phyloP scores from a whole-genome alignment of 176 grass and related monocot genomes.

The Oropetium thomaeum region DNA sequence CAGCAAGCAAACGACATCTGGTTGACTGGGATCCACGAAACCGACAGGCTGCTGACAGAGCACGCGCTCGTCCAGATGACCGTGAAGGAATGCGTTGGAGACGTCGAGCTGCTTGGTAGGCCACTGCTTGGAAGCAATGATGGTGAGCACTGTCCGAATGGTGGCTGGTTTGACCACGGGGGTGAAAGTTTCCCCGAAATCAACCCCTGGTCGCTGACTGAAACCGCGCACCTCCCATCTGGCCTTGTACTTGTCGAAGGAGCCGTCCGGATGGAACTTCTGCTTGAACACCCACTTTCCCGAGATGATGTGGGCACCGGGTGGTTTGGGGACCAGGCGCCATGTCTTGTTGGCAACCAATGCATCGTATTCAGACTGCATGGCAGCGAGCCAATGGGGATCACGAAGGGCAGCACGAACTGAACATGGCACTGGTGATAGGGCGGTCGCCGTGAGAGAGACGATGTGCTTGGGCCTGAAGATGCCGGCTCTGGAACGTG shows the following conservation, averaged over 20 bases:
- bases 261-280: neutral
- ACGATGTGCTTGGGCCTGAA: neutral
- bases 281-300: neutral
- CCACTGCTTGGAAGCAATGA: neutral
- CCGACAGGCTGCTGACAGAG: no score
- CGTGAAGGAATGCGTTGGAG: no score
- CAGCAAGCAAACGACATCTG: no score
- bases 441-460: no score
- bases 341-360: neutral
- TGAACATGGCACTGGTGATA: neutral
- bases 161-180: neutral
- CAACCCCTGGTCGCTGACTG: neutral
- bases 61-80: no score
- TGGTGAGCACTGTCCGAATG: neutral
- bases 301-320: neutral
- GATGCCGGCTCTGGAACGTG: neutral
- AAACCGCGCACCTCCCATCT: neutral
- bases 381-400: neutral
- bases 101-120: neutral
- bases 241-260: neutral
- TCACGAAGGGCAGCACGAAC: neutral
- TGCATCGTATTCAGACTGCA: neutral
- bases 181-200: neutral
- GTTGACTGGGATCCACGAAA: no score
- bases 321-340: accelerated